A percentile compares a stretch with the other conserved stretches of the same genome.
Conservation (phyloP, 306 rosid genomes). For the Malus fusca region DNA sequence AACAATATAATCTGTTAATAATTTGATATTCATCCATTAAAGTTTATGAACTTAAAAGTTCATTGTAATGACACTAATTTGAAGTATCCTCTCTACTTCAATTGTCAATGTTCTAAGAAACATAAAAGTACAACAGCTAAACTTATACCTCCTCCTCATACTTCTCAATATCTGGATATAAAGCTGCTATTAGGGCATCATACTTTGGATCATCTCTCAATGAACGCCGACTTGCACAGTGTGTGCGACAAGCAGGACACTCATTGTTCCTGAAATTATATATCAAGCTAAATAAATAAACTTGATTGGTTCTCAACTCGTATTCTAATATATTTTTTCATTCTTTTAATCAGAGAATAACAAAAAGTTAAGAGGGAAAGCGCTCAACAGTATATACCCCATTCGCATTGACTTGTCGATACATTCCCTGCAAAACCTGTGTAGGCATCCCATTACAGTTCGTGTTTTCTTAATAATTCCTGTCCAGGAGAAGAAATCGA, state of each 20-base stretch:
- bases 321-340: not conserved
- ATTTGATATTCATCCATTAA: too few species aligned
- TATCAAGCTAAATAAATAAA: not conserved
- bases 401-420: slow-evolving; percentile 85
- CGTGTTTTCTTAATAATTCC: slow-evolving; percentile 79
- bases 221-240: slow-evolving; percentile 83
- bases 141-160: slow-evolving; percentile 62
- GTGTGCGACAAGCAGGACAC: slow-evolving; percentile 83
- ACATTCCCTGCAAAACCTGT: slow-evolving; percentile 84
- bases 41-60: too few species aligned
- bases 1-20: too few species aligned
- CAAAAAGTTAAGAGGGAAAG: not conserved
- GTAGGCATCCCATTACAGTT: slow-evolving; percentile 83
- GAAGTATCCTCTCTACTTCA: not conserved
- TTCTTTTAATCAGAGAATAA: not conserved
- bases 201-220: slow-evolving; percentile 76
- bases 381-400: slow-evolving; percentile 46
- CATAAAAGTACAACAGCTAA: slow-evolving; percentile 12
- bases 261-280: slow-evolving; percentile 54
- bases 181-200: slow-evolving; percentile 59
- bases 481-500: slow-evolving; percentile 18
- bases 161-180: slow-evolving; percentile 70
- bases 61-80: not conserved
- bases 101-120: not conserved
- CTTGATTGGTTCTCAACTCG: not conserved